A percentile compares a stretch with the other conserved stretches of the same genome.
Evolutionary conservation across 208 protist genomes (phyloP).

Genomic region (Leishmania arabica): DNA sequence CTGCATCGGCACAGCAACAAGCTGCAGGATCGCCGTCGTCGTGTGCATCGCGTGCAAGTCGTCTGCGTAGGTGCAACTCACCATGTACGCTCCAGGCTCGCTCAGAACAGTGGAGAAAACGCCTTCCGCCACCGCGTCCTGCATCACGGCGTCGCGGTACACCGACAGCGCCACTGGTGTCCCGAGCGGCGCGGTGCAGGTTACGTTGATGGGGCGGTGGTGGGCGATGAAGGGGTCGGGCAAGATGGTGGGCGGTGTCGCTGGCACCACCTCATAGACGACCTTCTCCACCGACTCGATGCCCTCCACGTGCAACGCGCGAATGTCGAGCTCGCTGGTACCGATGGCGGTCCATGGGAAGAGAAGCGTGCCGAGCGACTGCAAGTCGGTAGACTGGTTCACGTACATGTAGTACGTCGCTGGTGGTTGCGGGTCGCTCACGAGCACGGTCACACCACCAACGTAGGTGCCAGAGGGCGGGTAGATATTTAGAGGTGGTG

Average conservation of each 20-base stretch:
- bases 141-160: slow-evolving; percentile 14
- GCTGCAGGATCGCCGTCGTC: slow-evolving; percentile 19
- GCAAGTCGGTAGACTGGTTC: slow-evolving; percentile 32
- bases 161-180: slow-evolving; percentile 15
- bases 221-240: slow-evolving; percentile 29
- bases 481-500: slow-evolving; percentile 41
- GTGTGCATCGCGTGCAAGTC: slow-evolving; percentile 30
- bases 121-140: slow-evolving; percentile 18
- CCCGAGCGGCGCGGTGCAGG: slow-evolving; percentile 42
- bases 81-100: slow-evolving; percentile 40
- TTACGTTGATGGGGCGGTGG: slow-evolving; percentile 36
- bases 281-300: slow-evolving; percentile 28
- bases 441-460: slow-evolving; percentile 52
- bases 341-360: slow-evolving; percentile 39
- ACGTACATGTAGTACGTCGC: slow-evolving; percentile 50
- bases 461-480: slow-evolving; percentile 60
- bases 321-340: slow-evolving; percentile 29
- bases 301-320: slow-evolving; percentile 46
- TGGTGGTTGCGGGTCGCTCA: slow-evolving; percentile 31
- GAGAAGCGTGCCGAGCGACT: slow-evolving; percentile 19
- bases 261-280: slow-evolving; percentile 44
- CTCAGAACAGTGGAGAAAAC: slow-evolving; percentile 19
- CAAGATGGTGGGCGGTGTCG: slow-evolving; percentile 29
- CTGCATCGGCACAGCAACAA: slow-evolving; percentile 39
- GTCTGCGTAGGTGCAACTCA: slow-evolving; percentile 61